Percentiles rank a stretch among this genome's conserved stretches.
Conservation (phyloP, 768 basidiomycete species). For the Coprinellus aureogranulatus region DNA sequence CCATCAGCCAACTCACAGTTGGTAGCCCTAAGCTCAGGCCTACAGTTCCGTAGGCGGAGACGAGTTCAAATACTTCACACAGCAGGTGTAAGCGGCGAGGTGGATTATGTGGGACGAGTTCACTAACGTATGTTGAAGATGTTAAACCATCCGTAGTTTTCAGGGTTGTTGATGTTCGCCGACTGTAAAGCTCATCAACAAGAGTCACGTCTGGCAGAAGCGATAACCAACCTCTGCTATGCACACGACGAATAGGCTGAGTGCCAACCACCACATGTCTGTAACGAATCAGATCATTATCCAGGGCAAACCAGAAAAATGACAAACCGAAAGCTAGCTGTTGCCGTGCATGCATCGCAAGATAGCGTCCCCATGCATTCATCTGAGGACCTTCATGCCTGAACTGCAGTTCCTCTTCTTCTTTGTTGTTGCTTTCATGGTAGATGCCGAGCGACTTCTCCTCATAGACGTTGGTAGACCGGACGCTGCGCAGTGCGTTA, state of each 20-base stretch:
- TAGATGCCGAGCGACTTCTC: constrained; percentile 87
- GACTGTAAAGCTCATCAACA: constrained; percentile 38
- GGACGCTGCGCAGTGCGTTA: constrained; percentile 54
- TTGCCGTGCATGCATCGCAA: constrained; percentile 77
- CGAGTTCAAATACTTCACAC: constrained; percentile 73
- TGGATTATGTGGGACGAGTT: background rate
- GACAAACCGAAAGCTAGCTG: constrained; percentile 86
- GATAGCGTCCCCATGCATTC: constrained; percentile 71
- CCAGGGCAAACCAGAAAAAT: background rate
- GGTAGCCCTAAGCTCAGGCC: constrained; percentile 88
- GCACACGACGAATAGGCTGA: constrained; percentile 85
- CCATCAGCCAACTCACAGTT: constrained; percentile 44
- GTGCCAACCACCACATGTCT: constrained; percentile 97
- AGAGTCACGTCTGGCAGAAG: background rate
- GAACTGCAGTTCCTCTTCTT: constrained; percentile 47
- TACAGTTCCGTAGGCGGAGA: constrained; percentile 86
- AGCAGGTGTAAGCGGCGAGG: background rate
- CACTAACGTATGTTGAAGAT: constrained; percentile 74
- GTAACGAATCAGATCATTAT: constrained; percentile 2
- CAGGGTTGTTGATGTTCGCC: constrained; percentile 52
- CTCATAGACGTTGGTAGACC: constrained; percentile 93
- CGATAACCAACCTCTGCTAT: constrained; percentile 75
- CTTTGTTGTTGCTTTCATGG: constrained; percentile 42
- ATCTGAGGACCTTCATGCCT: constrained; percentile 46
- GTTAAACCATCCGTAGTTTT: constrained; percentile 69